Conservation (phyloP, 148 eudicot species). For the Cornus florida region DNA sequence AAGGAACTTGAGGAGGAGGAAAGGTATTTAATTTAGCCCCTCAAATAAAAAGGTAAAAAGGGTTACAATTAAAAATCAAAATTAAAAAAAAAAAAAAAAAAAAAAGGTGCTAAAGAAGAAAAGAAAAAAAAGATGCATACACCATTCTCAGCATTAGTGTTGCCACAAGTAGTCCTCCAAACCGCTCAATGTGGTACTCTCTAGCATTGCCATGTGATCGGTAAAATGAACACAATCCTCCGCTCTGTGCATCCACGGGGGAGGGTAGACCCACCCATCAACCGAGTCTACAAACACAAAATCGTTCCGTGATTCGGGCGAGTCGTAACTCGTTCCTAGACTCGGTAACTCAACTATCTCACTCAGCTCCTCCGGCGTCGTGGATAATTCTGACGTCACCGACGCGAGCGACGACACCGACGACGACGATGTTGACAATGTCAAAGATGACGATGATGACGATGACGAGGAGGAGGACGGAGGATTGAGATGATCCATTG, state of each 20-base stretch:
- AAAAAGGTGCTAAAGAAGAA: no score
- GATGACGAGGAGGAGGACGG: neutral
- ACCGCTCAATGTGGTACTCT: no score
- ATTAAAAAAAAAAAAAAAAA: no score
- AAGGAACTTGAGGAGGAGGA: no score
- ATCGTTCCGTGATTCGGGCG: slow-evolving; percentile 35
- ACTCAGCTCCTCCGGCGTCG: slow-evolving; percentile 36
- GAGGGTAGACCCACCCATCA: slow-evolving; percentile 31
- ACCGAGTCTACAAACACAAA: slow-evolving; percentile 26
- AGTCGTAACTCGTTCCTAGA: slow-evolving; percentile 40
- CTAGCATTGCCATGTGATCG: no score
- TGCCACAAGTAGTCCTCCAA: no score
- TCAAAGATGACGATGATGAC: slow-evolving; percentile 5
- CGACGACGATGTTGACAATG: slow-evolving; percentile 4
- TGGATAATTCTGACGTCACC: neutral
- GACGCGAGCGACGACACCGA: slow-evolving; percentile 21
- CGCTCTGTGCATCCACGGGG: slow-evolving; percentile 10
- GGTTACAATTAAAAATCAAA: no score
- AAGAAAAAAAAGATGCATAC: no score
- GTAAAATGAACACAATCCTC: no score
- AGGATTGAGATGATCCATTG: slow-evolving; percentile 33
- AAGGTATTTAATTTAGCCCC: no score
- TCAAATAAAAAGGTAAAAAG: no score
- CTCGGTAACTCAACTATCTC: slow-evolving; percentile 69
- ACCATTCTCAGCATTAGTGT: no score